A percentile compares a stretch with the other conserved stretches of the same genome.
Conservation (phyloP, 2,329 filamentous ascomycete genomes). For the Aspergillus neotritici region DNA sequence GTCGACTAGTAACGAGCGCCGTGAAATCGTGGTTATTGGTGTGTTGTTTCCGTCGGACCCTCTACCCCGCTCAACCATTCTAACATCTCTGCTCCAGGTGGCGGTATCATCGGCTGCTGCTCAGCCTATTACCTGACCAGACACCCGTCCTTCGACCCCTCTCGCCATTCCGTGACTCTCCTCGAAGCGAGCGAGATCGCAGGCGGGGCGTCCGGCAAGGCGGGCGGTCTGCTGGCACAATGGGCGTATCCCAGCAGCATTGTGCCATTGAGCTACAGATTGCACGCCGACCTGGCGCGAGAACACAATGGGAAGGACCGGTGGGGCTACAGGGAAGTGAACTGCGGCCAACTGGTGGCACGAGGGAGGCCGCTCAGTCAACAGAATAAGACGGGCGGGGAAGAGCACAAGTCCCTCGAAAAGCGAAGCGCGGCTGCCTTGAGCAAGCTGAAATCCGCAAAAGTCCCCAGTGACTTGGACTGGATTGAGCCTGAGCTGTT, state of each 20-base stretch:
- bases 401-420: constrained; percentile 42
- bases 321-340: constrained; percentile 82
- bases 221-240: constrained; percentile 78
- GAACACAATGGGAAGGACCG: constrained; percentile 70
- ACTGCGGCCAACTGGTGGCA: constrained; percentile 63
- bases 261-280: constrained; percentile 75
- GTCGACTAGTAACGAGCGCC: constrained; percentile 24
- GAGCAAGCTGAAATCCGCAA: constrained; percentile 50
- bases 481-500: constrained; percentile 71
- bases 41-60: constrained; percentile 10
- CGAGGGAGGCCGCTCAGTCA: constrained; percentile 39
- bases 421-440: constrained; percentile 51
- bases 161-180: constrained; percentile 72
- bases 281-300: constrained; percentile 78
- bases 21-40: constrained; percentile 40
- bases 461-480: constrained; percentile 70
- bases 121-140: constrained; percentile 87
- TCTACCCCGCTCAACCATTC: constrained; percentile 20
- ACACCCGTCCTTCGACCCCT: constrained; percentile 72
- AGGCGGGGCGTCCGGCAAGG: constrained; percentile 89
- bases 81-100: constrained; percentile 51
- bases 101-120: constrained; percentile 86
- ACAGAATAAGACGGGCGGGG: constrained; percentile 24
- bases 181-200: constrained; percentile 82
- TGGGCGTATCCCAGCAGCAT: constrained; percentile 87